phyloP scores from a whole-genome alignment of 2,329 filamentous ascomycete species.

The Aspergillus transmontanensis region DNA sequence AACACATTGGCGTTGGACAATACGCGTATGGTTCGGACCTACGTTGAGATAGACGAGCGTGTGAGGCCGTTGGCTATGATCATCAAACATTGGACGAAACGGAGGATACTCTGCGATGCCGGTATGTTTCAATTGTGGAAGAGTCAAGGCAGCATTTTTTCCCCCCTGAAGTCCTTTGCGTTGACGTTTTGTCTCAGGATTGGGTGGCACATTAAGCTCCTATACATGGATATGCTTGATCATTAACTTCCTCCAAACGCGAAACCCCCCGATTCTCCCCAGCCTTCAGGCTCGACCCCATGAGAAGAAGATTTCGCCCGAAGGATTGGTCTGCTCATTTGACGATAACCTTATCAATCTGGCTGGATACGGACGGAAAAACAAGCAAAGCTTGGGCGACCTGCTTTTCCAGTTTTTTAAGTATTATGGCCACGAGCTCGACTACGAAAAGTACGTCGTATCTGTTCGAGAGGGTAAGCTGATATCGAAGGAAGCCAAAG shows the following conservation, averaged over 20 bases:
- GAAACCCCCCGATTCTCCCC: constrained; percentile 80
- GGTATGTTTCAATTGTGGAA: constrained; percentile 59
- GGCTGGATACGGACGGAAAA: constrained; percentile 72
- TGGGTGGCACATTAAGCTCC: constrained; percentile 91
- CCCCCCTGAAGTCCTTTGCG: not conserved
- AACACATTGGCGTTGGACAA: constrained; percentile 94
- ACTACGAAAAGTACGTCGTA: constrained; percentile 81
- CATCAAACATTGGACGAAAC: constrained; percentile 95
- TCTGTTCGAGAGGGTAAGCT: constrained; percentile 82
- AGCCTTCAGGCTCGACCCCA: constrained; percentile 76
- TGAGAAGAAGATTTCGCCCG: constrained; percentile 61
- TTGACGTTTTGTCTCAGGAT: constrained; percentile 58
- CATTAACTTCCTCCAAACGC: constrained; percentile 90
- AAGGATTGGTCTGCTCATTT: constrained; percentile 74
- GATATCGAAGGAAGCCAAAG: constrained; percentile 80
- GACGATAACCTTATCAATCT: constrained; percentile 82
- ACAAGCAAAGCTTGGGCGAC: constrained; percentile 79
- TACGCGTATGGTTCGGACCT: constrained; percentile 96
- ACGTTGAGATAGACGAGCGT: constrained; percentile 88
- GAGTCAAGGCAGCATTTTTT: not conserved
- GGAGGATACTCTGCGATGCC: constrained; percentile 91
- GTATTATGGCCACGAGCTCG: constrained; percentile 89
- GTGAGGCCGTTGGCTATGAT: constrained; percentile 94
- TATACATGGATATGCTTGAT: constrained; percentile 99
- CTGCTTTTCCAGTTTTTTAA: constrained; percentile 96